phyloP scores from a whole-genome alignment of 768 basidiomycete genomes.

The Lyophyllum decastes region DNA sequence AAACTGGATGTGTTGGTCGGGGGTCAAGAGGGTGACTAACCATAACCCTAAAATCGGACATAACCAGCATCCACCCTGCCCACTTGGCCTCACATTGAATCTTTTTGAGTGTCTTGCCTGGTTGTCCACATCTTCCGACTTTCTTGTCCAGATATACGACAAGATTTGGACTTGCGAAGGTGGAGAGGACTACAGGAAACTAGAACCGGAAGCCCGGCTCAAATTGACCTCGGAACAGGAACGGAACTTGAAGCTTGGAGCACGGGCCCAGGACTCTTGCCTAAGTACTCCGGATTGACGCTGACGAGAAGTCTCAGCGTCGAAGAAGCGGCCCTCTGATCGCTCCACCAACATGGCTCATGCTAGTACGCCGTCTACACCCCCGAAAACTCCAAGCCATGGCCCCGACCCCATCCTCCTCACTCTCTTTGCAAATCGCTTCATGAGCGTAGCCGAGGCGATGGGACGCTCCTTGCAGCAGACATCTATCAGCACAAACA shows the following conservation, averaged over 20 bases:
- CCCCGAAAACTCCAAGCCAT: conserved; percentile 26
- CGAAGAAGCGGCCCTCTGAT: not conserved
- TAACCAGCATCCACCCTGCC: no score
- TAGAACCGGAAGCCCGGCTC: not conserved
- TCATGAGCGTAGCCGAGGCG: conserved; percentile 97
- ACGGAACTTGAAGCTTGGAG: conserved; percentile 17
- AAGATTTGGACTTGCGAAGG: not conserved
- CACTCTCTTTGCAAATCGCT: conserved; percentile 92
- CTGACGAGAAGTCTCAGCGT: not conserved
- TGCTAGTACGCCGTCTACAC: not conserved
- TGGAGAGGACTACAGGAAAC: not conserved
- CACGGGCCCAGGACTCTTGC: no score
- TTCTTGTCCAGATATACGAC: not conserved
- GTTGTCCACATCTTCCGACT: not conserved
- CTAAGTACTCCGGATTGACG: not conserved
- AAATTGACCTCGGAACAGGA: conserved; percentile 13
- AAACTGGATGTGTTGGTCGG: not conserved
- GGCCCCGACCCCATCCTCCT: conserved; percentile 84
- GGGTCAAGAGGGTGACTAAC: not conserved
- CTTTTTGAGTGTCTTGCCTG: no score
- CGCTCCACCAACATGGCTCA: conserved; percentile 7
- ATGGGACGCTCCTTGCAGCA: conserved; percentile 92
- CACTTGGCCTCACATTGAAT: no score
- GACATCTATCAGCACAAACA: conserved; percentile 91
- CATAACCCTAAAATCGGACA: no score